phyloP scores from a whole-genome alignment of 1,284 basidiomycete species.

The Cutaneotrichosporon cavernicola region DNA sequence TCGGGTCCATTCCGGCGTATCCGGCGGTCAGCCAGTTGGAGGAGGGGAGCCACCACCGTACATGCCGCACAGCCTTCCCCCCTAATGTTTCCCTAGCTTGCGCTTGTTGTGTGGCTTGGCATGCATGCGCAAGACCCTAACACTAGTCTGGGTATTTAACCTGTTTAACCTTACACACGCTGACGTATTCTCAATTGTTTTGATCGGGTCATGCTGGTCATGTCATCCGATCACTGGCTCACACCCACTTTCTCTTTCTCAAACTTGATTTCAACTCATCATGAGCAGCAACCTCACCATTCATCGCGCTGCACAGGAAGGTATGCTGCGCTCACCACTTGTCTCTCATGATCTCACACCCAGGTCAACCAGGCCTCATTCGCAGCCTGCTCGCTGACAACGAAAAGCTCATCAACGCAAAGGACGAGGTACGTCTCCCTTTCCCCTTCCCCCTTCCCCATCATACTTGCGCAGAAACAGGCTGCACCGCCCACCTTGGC shows the following conservation, averaged over 20 bases:
- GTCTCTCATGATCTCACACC: slow-evolving; percentile 5
- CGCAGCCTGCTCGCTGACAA: slow-evolving; percentile 69
- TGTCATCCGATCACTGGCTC: no score
- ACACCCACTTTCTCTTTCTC: background rate
- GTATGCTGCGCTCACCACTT: slow-evolving; percentile 20
- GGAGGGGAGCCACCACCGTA: no score
- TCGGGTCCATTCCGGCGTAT: no score
- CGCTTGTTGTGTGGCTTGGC: background rate
- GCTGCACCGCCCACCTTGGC: slow-evolving; percentile 3
- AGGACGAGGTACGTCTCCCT: slow-evolving; percentile 62
- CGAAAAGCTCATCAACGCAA: slow-evolving; percentile 64
- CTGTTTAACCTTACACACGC: background rate
- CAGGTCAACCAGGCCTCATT: slow-evolving; percentile 74
- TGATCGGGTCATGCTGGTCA: background rate
- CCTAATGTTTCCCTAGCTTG: background rate
- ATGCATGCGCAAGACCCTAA: background rate
- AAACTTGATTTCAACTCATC: background rate
- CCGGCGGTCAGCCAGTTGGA: no score
- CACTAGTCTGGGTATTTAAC: background rate
- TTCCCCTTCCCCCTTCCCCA: background rate
- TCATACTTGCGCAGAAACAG: background rate
- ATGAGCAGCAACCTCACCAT: slow-evolving; percentile 38
- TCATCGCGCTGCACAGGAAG: slow-evolving; percentile 54
- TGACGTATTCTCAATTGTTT: background rate
- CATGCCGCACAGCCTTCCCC: no score